phyloP scores from a whole-genome alignment of 2,329 filamentous ascomycete species.

The Cladosporium sphaerospermum region DNA sequence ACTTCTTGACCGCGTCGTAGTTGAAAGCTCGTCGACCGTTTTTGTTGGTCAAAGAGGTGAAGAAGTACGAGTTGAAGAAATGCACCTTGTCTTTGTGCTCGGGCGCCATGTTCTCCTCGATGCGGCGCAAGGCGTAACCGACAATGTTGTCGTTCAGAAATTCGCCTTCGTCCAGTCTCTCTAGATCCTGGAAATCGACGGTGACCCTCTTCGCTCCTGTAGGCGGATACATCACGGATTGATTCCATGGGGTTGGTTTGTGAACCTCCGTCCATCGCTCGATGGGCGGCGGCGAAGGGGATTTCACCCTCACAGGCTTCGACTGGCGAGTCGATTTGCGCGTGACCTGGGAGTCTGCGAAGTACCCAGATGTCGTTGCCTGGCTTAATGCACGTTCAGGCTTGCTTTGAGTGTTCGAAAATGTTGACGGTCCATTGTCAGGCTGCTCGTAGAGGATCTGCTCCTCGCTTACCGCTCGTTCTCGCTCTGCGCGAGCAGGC shows the following conservation, averaged over 20 bases:
- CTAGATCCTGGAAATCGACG: constrained; percentile 66
- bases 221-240: constrained; percentile 56
- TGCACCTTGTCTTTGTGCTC: constrained; percentile 56
- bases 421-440: not conserved
- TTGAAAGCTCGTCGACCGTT: constrained; percentile 59
- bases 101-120: constrained; percentile 26
- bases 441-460: not conserved
- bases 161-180: constrained; percentile 72
- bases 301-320: constrained; percentile 10
- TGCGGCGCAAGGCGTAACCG: constrained; percentile 68
- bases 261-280: constrained; percentile 22
- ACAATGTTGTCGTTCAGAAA: constrained; percentile 92
- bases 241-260: constrained; percentile 22
- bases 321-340: constrained; percentile 17
- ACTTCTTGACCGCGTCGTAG: constrained; percentile 76
- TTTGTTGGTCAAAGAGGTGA: constrained; percentile 59
- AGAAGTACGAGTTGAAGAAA: constrained; percentile 93
- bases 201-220: constrained; percentile 56
- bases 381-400: not conserved
- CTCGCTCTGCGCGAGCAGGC: not conserved
- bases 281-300: constrained; percentile 13
- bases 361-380: not conserved
- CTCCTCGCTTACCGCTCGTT: not conserved
- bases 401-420: not conserved
- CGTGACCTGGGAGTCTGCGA: not conserved